Evolutionary conservation across 2,329 filamentous ascomycete genomes (phyloP).

Genomic region (Coleophoma eucalyptorum): DNA sequence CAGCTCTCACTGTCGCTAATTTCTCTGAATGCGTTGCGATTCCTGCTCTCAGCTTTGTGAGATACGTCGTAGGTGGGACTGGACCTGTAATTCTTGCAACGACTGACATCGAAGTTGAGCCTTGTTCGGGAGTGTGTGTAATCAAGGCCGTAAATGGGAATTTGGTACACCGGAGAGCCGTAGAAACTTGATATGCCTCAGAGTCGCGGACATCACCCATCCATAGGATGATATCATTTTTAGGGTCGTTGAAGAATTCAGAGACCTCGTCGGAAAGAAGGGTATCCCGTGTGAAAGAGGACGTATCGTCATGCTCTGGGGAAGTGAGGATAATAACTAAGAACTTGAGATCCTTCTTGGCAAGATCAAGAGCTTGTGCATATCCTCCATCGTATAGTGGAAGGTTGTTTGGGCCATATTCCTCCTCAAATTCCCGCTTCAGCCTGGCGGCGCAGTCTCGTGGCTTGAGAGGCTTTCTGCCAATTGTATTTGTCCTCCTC

Average conservation of each 20-base stretch:
- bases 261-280: constrained; percentile 73
- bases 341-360: constrained; percentile 89
- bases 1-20: constrained; percentile 69
- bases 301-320: constrained; percentile 91
- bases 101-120: constrained; percentile 85
- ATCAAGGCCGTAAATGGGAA: constrained; percentile 87
- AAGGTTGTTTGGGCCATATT: constrained; percentile 70
- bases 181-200: constrained; percentile 91
- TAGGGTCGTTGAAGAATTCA: constrained; percentile 68
- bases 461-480: constrained; percentile 74
- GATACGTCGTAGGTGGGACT: constrained; percentile 64
- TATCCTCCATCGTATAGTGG: constrained; percentile 87
- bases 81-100: constrained; percentile 75
- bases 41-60: constrained; percentile 69
- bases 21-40: constrained; percentile 75
- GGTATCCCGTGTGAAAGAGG: constrained; percentile 76
- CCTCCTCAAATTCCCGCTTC: constrained; percentile 90
- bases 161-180: constrained; percentile 82
- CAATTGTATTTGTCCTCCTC: constrained; percentile 56
- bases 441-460: constrained; percentile 86
- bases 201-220: constrained; percentile 89
- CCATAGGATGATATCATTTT: constrained; percentile 84
- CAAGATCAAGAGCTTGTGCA: constrained; percentile 83
- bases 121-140: constrained; percentile 81
- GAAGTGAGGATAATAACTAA: constrained; percentile 84